A percentile compares a stretch with the other conserved stretches of the same genome.
phyloP scores from a whole-genome alignment of 768 basidiomycete genomes.

The Asterophora parasitica region DNA sequence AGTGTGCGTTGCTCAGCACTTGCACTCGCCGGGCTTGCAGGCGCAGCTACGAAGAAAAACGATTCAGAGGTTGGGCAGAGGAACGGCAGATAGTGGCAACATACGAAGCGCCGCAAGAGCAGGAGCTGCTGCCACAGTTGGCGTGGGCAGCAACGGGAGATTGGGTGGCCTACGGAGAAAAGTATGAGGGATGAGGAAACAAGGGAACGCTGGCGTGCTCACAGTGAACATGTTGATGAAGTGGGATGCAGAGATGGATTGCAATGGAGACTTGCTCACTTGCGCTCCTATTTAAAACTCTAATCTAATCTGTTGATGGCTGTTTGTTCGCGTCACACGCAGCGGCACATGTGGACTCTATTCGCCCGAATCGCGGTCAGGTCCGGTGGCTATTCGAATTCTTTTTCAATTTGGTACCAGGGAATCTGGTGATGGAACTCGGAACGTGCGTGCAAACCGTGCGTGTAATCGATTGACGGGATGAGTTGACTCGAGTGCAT shows the following conservation, averaged over 20 bases:
- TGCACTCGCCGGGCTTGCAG: slow-evolving; percentile 62
- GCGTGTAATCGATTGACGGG: no score
- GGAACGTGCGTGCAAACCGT: no score
- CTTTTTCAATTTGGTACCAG: no score
- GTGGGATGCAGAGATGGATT: background rate
- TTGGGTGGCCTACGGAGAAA: slow-evolving; percentile 26
- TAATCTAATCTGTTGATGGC: slow-evolving; percentile 15
- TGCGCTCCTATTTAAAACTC: no score
- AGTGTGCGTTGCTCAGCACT: slow-evolving; percentile 41
- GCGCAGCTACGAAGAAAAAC: slow-evolving; percentile 37
- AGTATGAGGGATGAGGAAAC: background rate
- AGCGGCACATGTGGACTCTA: no score
- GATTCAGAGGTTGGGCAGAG: slow-evolving; percentile 2
- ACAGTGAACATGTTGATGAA: slow-evolving; percentile 35
- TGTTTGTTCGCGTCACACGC: slow-evolving; percentile 15
- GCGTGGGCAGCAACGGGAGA: slow-evolving; percentile 37
- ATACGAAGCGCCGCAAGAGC: slow-evolving; percentile 50
- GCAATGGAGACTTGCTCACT: background rate
- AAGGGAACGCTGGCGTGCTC: slow-evolving; percentile 15
- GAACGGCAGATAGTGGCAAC: slow-evolving; percentile 1
- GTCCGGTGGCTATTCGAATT: no score
- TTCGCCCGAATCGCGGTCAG: no score
- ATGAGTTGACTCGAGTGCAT: no score
- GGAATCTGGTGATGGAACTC: no score
- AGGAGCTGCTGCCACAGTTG: slow-evolving; percentile 42